Evolutionary conservation across 192 early-diverging fungal species (phyloP).

Genomic region (Gaertneriomyces sp.): DNA sequence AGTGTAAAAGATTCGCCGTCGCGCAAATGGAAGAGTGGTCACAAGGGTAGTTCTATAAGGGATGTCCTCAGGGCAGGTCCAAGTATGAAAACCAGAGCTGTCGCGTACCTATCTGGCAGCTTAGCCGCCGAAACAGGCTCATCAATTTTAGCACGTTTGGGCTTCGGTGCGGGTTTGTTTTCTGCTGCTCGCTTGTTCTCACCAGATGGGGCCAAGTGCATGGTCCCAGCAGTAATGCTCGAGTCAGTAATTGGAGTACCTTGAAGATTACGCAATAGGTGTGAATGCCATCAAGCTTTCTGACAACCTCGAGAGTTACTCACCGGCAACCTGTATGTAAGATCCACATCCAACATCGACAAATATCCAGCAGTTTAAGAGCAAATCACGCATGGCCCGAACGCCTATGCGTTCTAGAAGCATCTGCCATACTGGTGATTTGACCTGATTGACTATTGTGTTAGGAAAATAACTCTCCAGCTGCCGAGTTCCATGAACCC

Average conservation of each 20-base stretch:
- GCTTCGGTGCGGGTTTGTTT: too few relatives aligned
- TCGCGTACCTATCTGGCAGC: too few relatives aligned
- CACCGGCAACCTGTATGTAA: slow-evolving; percentile 43
- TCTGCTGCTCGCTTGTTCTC: too few relatives aligned
- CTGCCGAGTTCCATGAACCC: slow-evolving; percentile 29
- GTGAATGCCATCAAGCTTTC: too few relatives aligned
- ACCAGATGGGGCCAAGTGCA: too few relatives aligned
- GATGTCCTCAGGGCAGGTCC: too few relatives aligned
- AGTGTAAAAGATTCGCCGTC: slow-evolving; percentile 35
- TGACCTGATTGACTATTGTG: slow-evolving; percentile 38
- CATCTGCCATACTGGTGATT: slow-evolving; percentile 29
- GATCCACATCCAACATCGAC: slow-evolving; percentile 22
- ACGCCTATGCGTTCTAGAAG: slow-evolving; percentile 38
- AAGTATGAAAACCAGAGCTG: too few relatives aligned
- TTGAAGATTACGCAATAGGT: too few relatives aligned
- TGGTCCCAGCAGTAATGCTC: too few relatives aligned
- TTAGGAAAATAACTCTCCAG: slow-evolving; percentile 44
- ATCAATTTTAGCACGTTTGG: too few relatives aligned
- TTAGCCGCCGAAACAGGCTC: too few relatives aligned
- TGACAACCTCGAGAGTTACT: not conserved
- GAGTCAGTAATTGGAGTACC: too few relatives aligned
- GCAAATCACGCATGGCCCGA: slow-evolving; percentile 39
- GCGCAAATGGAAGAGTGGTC: slow-evolving; percentile 16
- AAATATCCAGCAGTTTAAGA: slow-evolving; percentile 38
- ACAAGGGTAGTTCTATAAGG: not conserved